A percentile compares a stretch with the other conserved stretches of the same genome.
phyloP scores from a whole-genome alignment of 2,329 filamentous ascomycete genomes.

The Sarocladiaceae sp. region DNA sequence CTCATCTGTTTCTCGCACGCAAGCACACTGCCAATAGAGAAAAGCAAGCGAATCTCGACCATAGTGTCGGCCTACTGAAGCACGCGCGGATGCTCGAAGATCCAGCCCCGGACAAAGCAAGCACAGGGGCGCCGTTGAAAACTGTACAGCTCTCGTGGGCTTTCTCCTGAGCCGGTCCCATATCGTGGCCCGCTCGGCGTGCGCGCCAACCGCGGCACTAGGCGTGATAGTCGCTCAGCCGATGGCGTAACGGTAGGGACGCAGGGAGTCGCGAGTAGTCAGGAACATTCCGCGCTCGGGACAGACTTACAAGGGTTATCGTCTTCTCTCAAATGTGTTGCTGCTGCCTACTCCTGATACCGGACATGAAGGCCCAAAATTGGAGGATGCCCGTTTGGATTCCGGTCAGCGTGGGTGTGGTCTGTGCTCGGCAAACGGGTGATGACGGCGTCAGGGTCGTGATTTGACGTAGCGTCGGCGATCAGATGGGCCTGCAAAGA shows the following conservation, averaged over 20 bases:
- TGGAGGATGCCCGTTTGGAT: conserved; percentile 2
- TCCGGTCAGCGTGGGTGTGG: conserved; percentile 6
- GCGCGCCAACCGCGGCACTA: conserved; percentile 8
- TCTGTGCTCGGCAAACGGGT: conserved; percentile 6
- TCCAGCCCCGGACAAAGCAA: no score
- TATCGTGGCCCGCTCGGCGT: background rate
- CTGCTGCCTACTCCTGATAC: background rate
- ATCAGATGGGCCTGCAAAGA: conserved; percentile 4
- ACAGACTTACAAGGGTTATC: background rate
- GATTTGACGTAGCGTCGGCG: conserved; percentile 9
- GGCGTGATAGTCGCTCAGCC: conserved; percentile 1
- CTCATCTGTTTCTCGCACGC: no score
- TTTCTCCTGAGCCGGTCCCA: no score
- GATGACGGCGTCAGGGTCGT: conserved; percentile 9
- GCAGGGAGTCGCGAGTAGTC: no score
- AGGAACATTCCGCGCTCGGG: background rate
- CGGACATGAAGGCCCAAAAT: conserved; percentile 7
- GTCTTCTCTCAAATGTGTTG: background rate
- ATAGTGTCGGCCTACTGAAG: no score
- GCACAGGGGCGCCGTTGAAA: no score
- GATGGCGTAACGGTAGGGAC: background rate
- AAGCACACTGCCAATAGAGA: no score
- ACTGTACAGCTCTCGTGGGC: no score
- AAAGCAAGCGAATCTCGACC: no score
- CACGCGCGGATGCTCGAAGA: no score